Evolutionary conservation across 352 stramenopile genomes (phyloP), one percentile per base, ranked within the genome.

Genomic region (Pythium vanterpoolii): DNA sequence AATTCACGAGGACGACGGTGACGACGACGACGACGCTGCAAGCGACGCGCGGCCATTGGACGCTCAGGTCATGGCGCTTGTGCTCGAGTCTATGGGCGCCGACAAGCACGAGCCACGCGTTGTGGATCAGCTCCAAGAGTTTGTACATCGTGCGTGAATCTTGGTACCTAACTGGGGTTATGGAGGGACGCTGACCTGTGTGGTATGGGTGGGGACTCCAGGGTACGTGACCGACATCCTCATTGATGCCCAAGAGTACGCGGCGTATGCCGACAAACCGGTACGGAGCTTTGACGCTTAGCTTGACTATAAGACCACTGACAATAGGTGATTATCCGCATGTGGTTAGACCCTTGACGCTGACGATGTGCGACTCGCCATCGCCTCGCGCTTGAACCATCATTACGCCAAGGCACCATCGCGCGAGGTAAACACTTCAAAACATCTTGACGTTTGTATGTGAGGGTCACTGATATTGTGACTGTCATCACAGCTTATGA

Each of bases 231-330:
- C 79, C 5, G 82, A 95, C 33, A 78, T 95, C 39, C 71, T 95
- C n/a, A 64, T 89, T 19, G 86, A 95, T 56, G 86, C 86, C 18
- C 86, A 95, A 54, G 83, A 93, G 60, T 95, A 91, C 52, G 83
- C 86, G 46, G 73, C 74, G 68, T 95, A 86, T 49, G 79, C 86
- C 16, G 69, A 83, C 63, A 93, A 93, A 54, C 64, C 76, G 68
- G 82, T 89, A 21, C 8, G 48, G 18, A 26, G 4, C 18, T 39
- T 1, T 7, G 0, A n/a, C 24, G 51, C 40, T n/a, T 38, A 5
- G 11, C 6, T n/a, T 36, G 1, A 51, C 16, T 46, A 19, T 26
- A 44, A 5, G 14, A 44, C n/a, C 13, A 26, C 7, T 3, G 19
- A 50, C 23, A 24, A 21, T 34, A n/a, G 36, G 38, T 53, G 26